Evolutionary conservation across 2,329 filamentous ascomycete species (phyloP).

Genomic region (Aspergillus udagawae): DNA sequence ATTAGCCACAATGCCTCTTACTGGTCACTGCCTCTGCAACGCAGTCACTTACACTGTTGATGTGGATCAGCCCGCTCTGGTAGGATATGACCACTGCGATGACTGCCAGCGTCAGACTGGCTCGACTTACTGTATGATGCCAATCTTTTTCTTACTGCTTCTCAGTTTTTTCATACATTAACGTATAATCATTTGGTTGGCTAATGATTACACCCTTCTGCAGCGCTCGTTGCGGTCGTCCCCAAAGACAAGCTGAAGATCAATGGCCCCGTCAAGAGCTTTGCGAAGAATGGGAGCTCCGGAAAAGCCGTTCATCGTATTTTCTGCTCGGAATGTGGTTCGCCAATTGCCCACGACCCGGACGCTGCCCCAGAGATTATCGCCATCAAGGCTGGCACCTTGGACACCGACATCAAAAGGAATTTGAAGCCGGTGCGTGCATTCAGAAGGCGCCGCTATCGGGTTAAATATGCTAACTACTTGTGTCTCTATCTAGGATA

Average conservation of each 20-base stretch:
- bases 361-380: slow-evolving; percentile 68
- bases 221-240: slow-evolving; percentile 62
- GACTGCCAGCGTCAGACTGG: slow-evolving; percentile 68
- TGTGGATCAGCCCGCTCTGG: slow-evolving; percentile 35
- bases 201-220: not conserved
- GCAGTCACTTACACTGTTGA: slow-evolving; percentile 65
- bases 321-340: slow-evolving; percentile 67
- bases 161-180: not conserved
- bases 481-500: slow-evolving; percentile 35
- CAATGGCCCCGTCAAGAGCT: slow-evolving; percentile 63
- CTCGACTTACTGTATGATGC: slow-evolving; percentile 56
- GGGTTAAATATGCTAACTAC: not conserved
- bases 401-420: slow-evolving; percentile 64
- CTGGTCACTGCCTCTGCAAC: slow-evolving; percentile 68
- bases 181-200: not conserved
- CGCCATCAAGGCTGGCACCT: slow-evolving; percentile 63
- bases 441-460: not conserved
- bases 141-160: not conserved
- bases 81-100: slow-evolving; percentile 68
- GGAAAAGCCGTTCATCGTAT: slow-evolving; percentile 63
- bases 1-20: slow-evolving; percentile 56
- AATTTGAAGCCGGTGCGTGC: slow-evolving; percentile 54
- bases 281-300: slow-evolving; percentile 55
- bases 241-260: slow-evolving; percentile 63
- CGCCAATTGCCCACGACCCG: slow-evolving; percentile 66